Evolutionary conservation across 495 filamentous ascomycete species (phyloP), one percentile per base, ranked within the genome.

Genomic region (Aspergillus nidulans): DNA sequence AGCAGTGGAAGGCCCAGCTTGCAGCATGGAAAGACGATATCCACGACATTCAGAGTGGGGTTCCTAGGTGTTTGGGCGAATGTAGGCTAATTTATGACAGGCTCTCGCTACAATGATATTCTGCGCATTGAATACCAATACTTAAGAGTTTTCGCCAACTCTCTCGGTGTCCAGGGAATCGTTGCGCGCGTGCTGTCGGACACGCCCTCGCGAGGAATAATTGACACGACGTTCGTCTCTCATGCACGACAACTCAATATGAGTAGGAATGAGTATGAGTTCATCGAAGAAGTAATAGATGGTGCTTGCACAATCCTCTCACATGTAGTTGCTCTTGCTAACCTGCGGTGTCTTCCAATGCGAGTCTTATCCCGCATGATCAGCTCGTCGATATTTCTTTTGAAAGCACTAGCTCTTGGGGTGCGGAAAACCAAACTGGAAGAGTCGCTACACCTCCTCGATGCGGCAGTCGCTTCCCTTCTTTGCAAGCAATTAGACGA

Each of bases 371-470:
- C 70, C 3, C 66, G 71, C 21, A 70, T 69, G n/a, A 72, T 68
- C 9, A 69, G 65, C 12, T 64, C 67, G 4, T 70, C 69, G 0
- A 70, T 76, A 49, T 76, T 70, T 41, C 57, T 74, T 1, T 62
- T 76, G 43, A 76, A 76, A 61, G 67, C 70, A 8, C 55, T 76
- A 13, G 68, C 66, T 30, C 53, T 76, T 4, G 73, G 73, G 1
- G 63, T 63, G 1, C 61, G 64, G 24, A 69, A 64, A 28, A 52
- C 60, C 6, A 67, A 72, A 50, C 54, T 75, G 15, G 59, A 68
- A 34, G 60, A 65, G 4, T 65, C 69, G 5, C 58, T 75, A 3
- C 59, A 64, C 19, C 64, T 72, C n/a, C 65, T 75, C 10, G 69
- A 73, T 20, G 45, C 52, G n/a, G 61, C 60, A 3, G 71, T 73